Evolutionary conservation across 371 early-diverging fungal genomes (phyloP), one percentile per base, ranked within the genome.

Genomic region (Mortierella sp.): DNA sequence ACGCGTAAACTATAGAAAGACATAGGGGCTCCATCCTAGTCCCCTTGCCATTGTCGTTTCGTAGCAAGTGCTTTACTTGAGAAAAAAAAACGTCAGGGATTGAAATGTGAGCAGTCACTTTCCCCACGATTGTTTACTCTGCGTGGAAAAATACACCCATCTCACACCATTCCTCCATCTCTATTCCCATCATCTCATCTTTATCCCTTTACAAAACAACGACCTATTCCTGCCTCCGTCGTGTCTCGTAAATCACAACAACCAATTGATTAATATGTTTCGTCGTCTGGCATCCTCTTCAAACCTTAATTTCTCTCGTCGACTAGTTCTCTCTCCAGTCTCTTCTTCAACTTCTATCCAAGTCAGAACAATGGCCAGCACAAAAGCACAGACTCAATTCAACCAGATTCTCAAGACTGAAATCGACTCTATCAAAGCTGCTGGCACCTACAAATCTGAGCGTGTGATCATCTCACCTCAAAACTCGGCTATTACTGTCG

Each of bases 381-480:
- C 74, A 55, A 81, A 80, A 64, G 66, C 77, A 64, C 70, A 82
- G 64, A 38, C 74, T 8, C 72, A 77, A 45, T 77, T 78, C 72
- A 75, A 48, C 66, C 52, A 73, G 36, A 71, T 79, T 57, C 74
- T 84, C 52, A 70, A 65, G 59, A n/a, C 74, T 19, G 84, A 88
- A 52, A 77, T 90, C 55, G 86, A 85, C 2, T 69, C 52, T 48
- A 89, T 89, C 74, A 84, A 84, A 59, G 61, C 77, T 8, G 87
- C 89, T 1, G 91, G 91, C 38, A 89, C 90, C 13, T 89, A 85
- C 85, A 91, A 91, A 74, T 77, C 76, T 10, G 91, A 91, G 77
- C 88, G 90, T 13, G 71, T 91, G 32, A 90, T 91, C 55, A 66
- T 83, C 41, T 84, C 87, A 0, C 84, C 89, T 8, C 91, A 91